phyloP scores from a whole-genome alignment of 179 eudicot genomes.

The Silene coronaria region DNA sequence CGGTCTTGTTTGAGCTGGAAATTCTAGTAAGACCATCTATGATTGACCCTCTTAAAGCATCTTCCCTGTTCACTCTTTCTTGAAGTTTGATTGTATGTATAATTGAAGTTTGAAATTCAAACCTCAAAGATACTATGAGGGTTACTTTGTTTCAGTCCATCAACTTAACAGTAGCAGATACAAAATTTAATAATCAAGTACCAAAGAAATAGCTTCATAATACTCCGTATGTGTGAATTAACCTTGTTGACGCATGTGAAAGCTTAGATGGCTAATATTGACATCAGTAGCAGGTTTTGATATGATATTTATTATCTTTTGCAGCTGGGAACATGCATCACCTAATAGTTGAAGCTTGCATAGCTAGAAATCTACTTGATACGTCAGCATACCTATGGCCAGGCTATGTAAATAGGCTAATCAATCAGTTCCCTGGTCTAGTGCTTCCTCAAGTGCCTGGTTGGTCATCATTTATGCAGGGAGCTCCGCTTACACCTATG shows the following conservation, averaged over 20 bases:
- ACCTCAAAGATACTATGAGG: too few species aligned
- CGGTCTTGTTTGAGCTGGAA: too few species aligned
- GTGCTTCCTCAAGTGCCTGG: slow-evolving; percentile 64
- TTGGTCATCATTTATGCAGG: slow-evolving; percentile 89
- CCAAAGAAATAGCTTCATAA: background rate
- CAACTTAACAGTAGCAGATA: background rate
- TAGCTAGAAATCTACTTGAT: slow-evolving; percentile 79
- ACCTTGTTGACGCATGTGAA: background rate
- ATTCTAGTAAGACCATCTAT: too few species aligned
- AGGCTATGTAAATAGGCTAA: slow-evolving; percentile 65
- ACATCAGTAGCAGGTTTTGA: slow-evolving; percentile 19
- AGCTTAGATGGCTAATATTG: background rate
- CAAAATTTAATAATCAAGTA: background rate
- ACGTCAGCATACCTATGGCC: slow-evolving; percentile 93
- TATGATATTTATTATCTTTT: slow-evolving; percentile 16
- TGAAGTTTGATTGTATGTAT: too few species aligned
- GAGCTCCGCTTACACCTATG: slow-evolving; percentile 59
- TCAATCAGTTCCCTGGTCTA: slow-evolving; percentile 53
- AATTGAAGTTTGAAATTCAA: too few species aligned
- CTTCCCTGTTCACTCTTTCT: too few species aligned
- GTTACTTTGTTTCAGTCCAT: too few species aligned
- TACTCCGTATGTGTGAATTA: slow-evolving; percentile 2
- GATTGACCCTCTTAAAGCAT: too few species aligned
- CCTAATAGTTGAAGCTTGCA: slow-evolving; percentile 87
- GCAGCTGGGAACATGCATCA: slow-evolving; percentile 96